phyloP scores from a whole-genome alignment of 108 stramenopile species.

The Fragilaria radians region DNA sequence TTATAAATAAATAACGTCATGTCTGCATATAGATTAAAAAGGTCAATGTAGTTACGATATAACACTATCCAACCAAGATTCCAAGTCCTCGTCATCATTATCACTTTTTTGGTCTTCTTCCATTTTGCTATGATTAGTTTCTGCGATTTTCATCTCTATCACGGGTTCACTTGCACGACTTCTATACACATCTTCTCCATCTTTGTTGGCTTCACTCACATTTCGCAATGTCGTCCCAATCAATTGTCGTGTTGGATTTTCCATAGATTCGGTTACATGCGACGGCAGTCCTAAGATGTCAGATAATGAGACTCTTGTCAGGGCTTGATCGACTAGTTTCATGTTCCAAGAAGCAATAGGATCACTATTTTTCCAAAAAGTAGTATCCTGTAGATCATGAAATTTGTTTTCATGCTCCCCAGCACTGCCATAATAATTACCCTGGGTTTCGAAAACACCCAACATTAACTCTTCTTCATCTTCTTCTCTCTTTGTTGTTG shows the following conservation, averaged over 20 bases:
- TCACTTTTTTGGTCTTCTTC: neutral
- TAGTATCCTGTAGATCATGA: too few relatives aligned
- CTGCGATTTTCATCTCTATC: neutral
- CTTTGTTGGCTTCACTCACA: neutral
- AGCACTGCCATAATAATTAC: neutral
- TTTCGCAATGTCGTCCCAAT: neutral
- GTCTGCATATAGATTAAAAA: too few relatives aligned
- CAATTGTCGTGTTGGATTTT: neutral
- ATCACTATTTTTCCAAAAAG: too few relatives aligned
- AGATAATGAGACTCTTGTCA: neutral
- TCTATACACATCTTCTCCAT: neutral
- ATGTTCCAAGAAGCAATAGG: too few relatives aligned
- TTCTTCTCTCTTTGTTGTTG: neutral
- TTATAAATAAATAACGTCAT: too few relatives aligned
- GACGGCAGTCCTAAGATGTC: neutral
- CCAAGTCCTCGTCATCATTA: neutral
- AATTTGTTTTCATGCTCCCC: too few relatives aligned
- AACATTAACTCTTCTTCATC: neutral
- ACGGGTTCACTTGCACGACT: neutral
- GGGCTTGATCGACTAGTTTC: neutral
- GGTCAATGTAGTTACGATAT: neutral
- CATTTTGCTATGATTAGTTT: neutral
- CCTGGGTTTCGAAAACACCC: neutral
- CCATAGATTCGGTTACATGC: neutral
- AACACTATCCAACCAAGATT: constrained; percentile 5